phyloP scores from a whole-genome alignment of 345 rosid genomes.

The Leavenworthia alabamica region DNA sequence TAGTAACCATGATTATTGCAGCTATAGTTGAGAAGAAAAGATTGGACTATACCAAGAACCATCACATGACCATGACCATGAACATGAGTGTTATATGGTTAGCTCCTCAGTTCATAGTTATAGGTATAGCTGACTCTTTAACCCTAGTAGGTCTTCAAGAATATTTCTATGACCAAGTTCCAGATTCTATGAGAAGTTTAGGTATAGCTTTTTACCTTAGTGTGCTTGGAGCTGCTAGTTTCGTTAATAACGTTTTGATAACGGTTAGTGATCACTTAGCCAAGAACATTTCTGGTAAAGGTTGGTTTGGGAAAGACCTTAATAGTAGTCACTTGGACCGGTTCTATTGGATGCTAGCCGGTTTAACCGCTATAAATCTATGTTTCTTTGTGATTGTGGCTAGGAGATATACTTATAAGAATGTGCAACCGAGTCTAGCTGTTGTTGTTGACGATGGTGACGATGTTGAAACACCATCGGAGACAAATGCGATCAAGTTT shows the following conservation, averaged over 20 bases:
- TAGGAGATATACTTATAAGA: constrained; percentile 62
- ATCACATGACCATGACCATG: constrained; percentile 14
- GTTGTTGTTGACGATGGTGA: constrained; percentile 55
- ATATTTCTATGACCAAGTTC: constrained; percentile 63
- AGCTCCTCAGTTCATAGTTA: constrained; percentile 41
- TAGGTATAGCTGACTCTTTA: constrained; percentile 52
- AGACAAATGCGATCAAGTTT: constrained; percentile 16
- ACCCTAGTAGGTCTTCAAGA: constrained; percentile 58
- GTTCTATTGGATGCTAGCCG: constrained; percentile 70
- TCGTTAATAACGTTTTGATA: constrained; percentile 67
- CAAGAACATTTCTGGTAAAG: constrained; percentile 34
- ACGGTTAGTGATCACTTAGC: constrained; percentile 47
- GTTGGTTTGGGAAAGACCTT: constrained; percentile 79
- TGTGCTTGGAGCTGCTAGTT: constrained; percentile 58
- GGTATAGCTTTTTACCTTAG: constrained; percentile 57
- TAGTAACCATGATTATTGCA: constrained; percentile 35
- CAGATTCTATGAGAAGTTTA: constrained; percentile 59
- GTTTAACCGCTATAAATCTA: constrained; percentile 41
- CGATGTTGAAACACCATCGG: constrained; percentile 17
- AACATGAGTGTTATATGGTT: constrained; percentile 41
- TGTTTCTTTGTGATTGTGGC: constrained; percentile 53
- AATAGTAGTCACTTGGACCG: constrained; percentile 71
- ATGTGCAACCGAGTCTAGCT: constrained; percentile 52
- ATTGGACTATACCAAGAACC: constrained; percentile 18
- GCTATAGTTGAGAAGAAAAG: constrained; percentile 44